These are phyloP conservation scores for Penicillium alfredii DNA, from an alignment of 495 filamentous ascomycete genomes.

Conservation along the genomic window DNA sequence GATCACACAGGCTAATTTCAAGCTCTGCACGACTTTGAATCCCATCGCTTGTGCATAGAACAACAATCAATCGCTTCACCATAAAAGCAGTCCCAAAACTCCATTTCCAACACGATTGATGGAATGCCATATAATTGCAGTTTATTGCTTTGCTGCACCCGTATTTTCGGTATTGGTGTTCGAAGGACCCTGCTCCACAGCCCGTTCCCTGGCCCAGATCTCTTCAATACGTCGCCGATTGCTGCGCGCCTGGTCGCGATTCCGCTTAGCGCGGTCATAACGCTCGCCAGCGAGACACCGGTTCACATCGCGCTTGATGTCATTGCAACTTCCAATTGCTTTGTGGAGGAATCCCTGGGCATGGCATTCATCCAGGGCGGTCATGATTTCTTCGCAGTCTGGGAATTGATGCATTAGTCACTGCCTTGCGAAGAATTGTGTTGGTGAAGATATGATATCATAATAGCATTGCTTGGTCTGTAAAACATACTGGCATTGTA, in stretches of 20 bases:
- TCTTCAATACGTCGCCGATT: slow-evolving; percentile 63
- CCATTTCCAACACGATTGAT: slow-evolving; percentile 9
- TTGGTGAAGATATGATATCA: not conserved
- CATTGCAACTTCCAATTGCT: slow-evolving; percentile 81
- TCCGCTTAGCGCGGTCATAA: slow-evolving; percentile 64
- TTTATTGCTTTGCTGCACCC: slow-evolving; percentile 14
- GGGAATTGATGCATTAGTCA: slow-evolving; percentile 7
- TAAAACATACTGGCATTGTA: slow-evolving; percentile 68
- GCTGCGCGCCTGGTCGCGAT: slow-evolving; percentile 64
- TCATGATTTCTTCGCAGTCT: slow-evolving; percentile 95
- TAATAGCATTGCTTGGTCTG: no score
- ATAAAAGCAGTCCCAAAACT: slow-evolving; percentile 10
- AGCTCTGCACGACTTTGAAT: no score
- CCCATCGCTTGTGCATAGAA: no score
- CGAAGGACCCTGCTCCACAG: slow-evolving; percentile 13
- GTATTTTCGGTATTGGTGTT: slow-evolving; percentile 4
- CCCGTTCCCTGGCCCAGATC: slow-evolving; percentile 65
- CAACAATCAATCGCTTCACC: not conserved
- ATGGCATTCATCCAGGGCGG: slow-evolving; percentile 90
- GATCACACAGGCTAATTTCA: no score
- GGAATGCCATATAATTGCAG: slow-evolving; percentile 1
- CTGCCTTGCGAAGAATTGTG: no score
- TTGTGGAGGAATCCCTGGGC: slow-evolving; percentile 87
- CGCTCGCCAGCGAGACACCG: slow-evolving; percentile 76
- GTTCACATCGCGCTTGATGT: slow-evolving; percentile 73